These are phyloP conservation scores for Fusarium cicatricum DNA, from an alignment of 2,329 filamentous ascomycete species.

Conservation along the genomic window DNA sequence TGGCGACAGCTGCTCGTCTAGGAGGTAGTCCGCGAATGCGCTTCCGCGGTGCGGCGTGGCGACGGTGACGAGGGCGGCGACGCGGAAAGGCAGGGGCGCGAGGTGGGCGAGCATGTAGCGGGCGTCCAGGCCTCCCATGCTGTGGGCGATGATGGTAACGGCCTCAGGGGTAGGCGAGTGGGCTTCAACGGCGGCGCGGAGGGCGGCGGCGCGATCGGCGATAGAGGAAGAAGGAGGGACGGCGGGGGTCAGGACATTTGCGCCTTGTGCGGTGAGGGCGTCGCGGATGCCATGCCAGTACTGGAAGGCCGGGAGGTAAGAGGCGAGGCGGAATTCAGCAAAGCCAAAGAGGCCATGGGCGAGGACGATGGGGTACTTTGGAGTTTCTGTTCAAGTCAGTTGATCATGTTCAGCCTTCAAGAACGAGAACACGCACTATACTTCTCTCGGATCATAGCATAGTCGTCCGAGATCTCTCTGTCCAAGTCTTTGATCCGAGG, in stretches of 20 bases:
- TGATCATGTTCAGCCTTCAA: conserved; percentile 3
- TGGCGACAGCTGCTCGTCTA: conserved; percentile 52
- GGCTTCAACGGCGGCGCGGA: conserved; percentile 62
- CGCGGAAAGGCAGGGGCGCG: conserved; percentile 54
- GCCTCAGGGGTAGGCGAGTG: conserved; percentile 49
- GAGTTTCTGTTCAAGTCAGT: conserved; percentile 53
- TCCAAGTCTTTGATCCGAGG: conserved; percentile 51
- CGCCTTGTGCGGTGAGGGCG: conserved; percentile 61
- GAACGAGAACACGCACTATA: conserved; percentile 49
- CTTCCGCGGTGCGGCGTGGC: conserved; percentile 65
- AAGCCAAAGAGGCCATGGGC: conserved; percentile 73
- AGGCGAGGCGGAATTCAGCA: conserved; percentile 61
- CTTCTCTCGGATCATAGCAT: conserved; percentile 53
- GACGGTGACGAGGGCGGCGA: conserved; percentile 63
- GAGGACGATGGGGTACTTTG: conserved; percentile 69
- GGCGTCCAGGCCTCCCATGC: conserved; percentile 72
- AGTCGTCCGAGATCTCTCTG: conserved; percentile 56
- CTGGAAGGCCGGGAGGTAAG: conserved; percentile 62
- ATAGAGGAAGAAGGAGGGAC: conserved; percentile 70
- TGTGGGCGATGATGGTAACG: conserved; percentile 81
- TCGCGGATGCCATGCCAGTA: conserved; percentile 73
- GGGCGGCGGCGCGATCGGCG: conserved; percentile 64
- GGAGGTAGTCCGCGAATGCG: conserved; percentile 62
- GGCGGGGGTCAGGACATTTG: conserved; percentile 65
- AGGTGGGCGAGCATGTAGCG: conserved; percentile 70